Evolutionary conservation across 768 basidiomycete species (phyloP).

Genomic region (Lyophyllum shimeji): DNA sequence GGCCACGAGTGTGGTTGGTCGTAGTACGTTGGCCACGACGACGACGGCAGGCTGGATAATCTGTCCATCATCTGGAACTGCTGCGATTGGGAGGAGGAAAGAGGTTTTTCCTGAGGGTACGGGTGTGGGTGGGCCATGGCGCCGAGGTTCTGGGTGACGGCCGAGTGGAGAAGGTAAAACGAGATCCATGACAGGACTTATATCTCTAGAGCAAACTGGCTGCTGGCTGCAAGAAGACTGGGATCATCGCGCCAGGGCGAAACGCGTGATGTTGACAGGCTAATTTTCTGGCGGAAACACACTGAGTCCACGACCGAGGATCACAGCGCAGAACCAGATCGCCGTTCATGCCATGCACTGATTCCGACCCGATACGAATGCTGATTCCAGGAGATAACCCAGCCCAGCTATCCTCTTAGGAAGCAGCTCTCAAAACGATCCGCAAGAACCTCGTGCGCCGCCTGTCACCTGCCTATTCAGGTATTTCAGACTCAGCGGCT

Average conservation of each 20-base stretch:
- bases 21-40: neutral
- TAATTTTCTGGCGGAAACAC: neutral
- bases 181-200: slow-evolving; percentile 11
- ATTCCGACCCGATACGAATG: neutral
- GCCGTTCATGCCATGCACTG: slow-evolving; percentile 18
- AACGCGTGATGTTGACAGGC: neutral
- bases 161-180: neutral
- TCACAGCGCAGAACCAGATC: slow-evolving; percentile 28
- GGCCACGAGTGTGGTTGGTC: neutral
- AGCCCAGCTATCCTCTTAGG: slow-evolving; percentile 4
- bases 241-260: neutral
- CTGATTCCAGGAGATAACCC: slow-evolving; percentile 7
- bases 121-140: slow-evolving; percentile 2
- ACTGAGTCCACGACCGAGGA: slow-evolving; percentile 29
- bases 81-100: neutral
- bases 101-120: neutral
- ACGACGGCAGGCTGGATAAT: neutral
- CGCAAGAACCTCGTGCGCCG: slow-evolving; percentile 20
- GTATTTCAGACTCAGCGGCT: slow-evolving; percentile 8
- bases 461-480: slow-evolving; percentile 12
- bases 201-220: slow-evolving; percentile 1
- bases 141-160: neutral
- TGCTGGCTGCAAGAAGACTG: neutral
- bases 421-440: slow-evolving; percentile 17
- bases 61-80: neutral